Conservation (phyloP, 768 basidiomycete genomes). For the Lactarius hengduanensis region DNA sequence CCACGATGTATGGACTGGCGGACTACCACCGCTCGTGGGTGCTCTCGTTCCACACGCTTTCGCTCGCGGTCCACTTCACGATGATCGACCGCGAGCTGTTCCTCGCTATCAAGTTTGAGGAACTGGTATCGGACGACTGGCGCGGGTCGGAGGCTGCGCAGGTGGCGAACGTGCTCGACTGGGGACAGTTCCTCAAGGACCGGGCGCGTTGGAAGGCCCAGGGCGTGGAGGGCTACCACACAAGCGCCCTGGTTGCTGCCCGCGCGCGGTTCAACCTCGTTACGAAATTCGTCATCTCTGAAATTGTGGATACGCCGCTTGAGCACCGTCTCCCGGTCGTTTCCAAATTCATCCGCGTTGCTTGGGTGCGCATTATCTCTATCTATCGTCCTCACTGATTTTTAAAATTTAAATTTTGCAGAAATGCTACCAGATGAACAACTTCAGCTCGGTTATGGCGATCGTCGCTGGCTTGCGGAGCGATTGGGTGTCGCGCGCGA, state of each 20-base stretch:
- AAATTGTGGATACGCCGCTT: slow-evolving; percentile 74
- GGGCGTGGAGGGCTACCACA: slow-evolving; percentile 54
- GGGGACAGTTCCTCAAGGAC: slow-evolving; percentile 80
- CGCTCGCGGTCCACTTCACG: slow-evolving; percentile 73
- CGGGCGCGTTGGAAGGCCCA: slow-evolving; percentile 67
- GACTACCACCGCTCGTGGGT: slow-evolving; percentile 70
- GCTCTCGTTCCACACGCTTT: slow-evolving; percentile 56
- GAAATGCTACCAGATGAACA: slow-evolving; percentile 79
- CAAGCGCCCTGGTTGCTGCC: slow-evolving; percentile 68
- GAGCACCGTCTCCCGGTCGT: slow-evolving; percentile 63
- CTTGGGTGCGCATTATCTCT: slow-evolving; percentile 53
- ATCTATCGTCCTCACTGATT: no score
- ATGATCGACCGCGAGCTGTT: slow-evolving; percentile 90
- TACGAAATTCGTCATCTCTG: slow-evolving; percentile 75
- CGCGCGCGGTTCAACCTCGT: slow-evolving; percentile 84
- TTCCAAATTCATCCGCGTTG: slow-evolving; percentile 80
- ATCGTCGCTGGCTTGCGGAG: slow-evolving; percentile 74
- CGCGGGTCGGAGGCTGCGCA: slow-evolving; percentile 48
- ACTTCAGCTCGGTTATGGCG: slow-evolving; percentile 76
- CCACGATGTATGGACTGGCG: slow-evolving; percentile 2
- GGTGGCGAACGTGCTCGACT: slow-evolving; percentile 71
- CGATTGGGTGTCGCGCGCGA: slow-evolving; percentile 64
- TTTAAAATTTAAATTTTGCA: slow-evolving; percentile 33
- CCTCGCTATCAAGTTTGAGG: slow-evolving; percentile 82
- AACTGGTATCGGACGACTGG: slow-evolving; percentile 77